Percentiles rank a stretch among this genome's conserved stretches.
Conservation (phyloP, 805 yeast genomes). For the Ogataea minuta region DNA sequence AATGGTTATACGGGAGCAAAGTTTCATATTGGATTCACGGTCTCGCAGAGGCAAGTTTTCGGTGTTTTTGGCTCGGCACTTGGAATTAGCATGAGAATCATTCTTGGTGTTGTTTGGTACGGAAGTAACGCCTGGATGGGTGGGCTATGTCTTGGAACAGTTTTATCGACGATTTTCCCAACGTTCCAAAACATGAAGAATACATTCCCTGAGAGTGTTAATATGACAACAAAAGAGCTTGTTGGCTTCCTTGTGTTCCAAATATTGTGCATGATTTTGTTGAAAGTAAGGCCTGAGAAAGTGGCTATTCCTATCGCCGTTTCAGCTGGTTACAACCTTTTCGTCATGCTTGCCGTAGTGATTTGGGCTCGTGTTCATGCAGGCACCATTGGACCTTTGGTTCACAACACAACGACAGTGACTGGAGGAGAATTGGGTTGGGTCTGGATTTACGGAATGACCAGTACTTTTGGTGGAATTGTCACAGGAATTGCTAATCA, state of each 20-base stretch:
- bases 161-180: slow-evolving; percentile 40
- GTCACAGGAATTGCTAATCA: slow-evolving; percentile 40
- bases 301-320: slow-evolving; percentile 13
- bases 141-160: slow-evolving; percentile 40
- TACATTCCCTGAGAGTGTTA: slow-evolving; percentile 38
- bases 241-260: slow-evolving; percentile 45
- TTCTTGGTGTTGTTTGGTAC: slow-evolving; percentile 46
- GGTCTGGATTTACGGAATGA: slow-evolving; percentile 42
- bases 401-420: slow-evolving; percentile 9
- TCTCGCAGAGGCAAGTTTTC: slow-evolving; percentile 42
- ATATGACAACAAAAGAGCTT: slow-evolving; percentile 42
- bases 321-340: slow-evolving; percentile 14
- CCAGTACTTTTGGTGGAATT: slow-evolving; percentile 39
- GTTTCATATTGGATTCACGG: slow-evolving; percentile 51
- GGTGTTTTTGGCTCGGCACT: slow-evolving; percentile 46
- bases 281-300: slow-evolving; percentile 42
- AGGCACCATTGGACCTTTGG: slow-evolving; percentile 12
- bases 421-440: slow-evolving; percentile 31
- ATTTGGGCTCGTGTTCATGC: slow-evolving; percentile 19
- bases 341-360: slow-evolving; percentile 18
- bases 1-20: slow-evolving; percentile 49
- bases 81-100: slow-evolving; percentile 42
- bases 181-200: slow-evolving; percentile 39
- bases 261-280: slow-evolving; percentile 39
- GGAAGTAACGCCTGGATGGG: slow-evolving; percentile 47